A percentile compares a stretch with the other conserved stretches of the same genome.
These are phyloP conservation scores for Boletellus sp. DNA, from an alignment of 1,284 basidiomycete genomes.

Conservation along the genomic window DNA sequence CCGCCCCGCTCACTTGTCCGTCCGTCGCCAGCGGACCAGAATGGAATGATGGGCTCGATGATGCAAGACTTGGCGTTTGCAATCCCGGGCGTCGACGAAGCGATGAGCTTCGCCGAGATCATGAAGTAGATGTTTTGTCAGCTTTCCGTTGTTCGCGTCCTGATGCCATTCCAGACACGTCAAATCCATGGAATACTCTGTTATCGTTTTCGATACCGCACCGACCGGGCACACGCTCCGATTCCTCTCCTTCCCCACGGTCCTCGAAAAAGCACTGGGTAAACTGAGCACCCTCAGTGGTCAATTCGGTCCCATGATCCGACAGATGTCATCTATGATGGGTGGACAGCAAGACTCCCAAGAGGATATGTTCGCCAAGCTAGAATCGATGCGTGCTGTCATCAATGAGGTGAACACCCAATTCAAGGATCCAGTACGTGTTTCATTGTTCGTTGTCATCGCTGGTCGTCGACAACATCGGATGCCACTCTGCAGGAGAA, in stretches of 20 bases:
- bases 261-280: conserved; percentile 94
- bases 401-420: conserved; percentile 99
- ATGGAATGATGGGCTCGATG: conserved; percentile 97
- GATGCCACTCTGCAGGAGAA: conserved; percentile 62
- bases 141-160: neutral
- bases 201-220: conserved; percentile 98
- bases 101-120: conserved; percentile 99
- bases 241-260: conserved; percentile 96
- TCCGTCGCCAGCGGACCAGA: conserved; percentile 66
- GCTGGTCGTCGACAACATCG: neutral
- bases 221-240: conserved; percentile 97
- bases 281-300: conserved; percentile 91
- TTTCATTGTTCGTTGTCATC: neutral
- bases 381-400: conserved; percentile 94
- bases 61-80: conserved; percentile 99
- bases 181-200: conserved; percentile 99
- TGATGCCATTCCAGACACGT: conserved; percentile 70
- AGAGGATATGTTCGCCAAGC: conserved; percentile 97
- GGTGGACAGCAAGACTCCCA: conserved; percentile 83
- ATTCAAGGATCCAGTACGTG: conserved; percentile 93
- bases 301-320: conserved; percentile 95
- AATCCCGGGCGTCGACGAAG: conserved; percentile 98
- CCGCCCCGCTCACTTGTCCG: conserved; percentile 4
- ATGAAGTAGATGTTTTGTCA: conserved; percentile 73
- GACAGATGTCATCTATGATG: conserved; percentile 93